A percentile compares a stretch with the other conserved stretches of the same genome.
Evolutionary conservation across 768 basidiomycete species (phyloP).

Genomic region (Crepidotus variabilis): DNA sequence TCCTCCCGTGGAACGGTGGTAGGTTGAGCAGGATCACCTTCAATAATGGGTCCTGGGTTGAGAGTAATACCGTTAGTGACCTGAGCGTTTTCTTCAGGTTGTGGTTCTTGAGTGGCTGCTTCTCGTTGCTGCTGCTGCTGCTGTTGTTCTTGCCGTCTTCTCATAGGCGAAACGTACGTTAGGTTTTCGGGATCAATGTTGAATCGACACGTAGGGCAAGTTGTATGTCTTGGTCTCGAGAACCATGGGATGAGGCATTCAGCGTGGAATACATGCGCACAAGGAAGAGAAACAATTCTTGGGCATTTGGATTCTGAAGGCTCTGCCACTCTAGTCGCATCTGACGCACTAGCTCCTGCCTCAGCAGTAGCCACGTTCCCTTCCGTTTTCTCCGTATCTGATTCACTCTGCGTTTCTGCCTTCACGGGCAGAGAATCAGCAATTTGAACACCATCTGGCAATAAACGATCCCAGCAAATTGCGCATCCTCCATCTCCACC

Average conservation of each 20-base stretch:
- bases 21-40: not conserved
- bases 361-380: slow-evolving; percentile 7
- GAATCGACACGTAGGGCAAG: slow-evolving; percentile 81
- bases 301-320: slow-evolving; percentile 18
- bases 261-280: slow-evolving; percentile 79
- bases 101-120: not conserved
- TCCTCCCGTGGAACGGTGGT: not conserved
- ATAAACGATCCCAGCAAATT: slow-evolving; percentile 70
- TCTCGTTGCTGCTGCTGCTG: slow-evolving; percentile 2
- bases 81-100: not conserved
- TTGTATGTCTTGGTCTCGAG: slow-evolving; percentile 71
- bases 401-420: slow-evolving; percentile 11
- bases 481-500: slow-evolving; percentile 54
- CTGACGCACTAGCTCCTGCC: slow-evolving; percentile 2
- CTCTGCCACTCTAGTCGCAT: slow-evolving; percentile 8
- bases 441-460: slow-evolving; percentile 39
- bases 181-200: slow-evolving; percentile 79
- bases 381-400: slow-evolving; percentile 3
- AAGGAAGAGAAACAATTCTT: slow-evolving; percentile 68
- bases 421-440: slow-evolving; percentile 8
- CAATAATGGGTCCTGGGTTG: not conserved
- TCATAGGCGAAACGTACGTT: slow-evolving; percentile 38
- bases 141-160: slow-evolving; percentile 15
- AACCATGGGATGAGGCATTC: slow-evolving; percentile 82
- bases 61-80: not conserved